phyloP scores from a whole-genome alignment of 805 yeast genomes.

The Henningerozyma blattae region DNA sequence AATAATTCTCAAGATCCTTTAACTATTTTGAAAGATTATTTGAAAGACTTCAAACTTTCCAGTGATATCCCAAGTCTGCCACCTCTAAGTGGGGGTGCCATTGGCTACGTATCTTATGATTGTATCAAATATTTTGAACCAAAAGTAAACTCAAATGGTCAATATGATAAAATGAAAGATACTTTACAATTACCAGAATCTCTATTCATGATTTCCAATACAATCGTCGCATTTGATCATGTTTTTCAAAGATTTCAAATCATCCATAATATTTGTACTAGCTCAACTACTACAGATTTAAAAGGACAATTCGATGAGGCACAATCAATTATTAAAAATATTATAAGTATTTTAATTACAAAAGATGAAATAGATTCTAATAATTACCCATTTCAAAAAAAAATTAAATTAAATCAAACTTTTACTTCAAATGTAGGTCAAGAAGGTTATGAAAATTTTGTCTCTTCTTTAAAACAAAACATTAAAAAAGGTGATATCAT shows the following conservation, averaged over 20 bases:
- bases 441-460: constrained; percentile 84
- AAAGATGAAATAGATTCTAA: constrained; percentile 29
- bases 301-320: constrained; percentile 42
- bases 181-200: constrained; percentile 83
- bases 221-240: constrained; percentile 84
- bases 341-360: constrained; percentile 38
- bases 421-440: constrained; percentile 88
- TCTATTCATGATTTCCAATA: constrained; percentile 80
- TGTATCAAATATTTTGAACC: constrained; percentile 97
- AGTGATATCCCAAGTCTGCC: constrained; percentile 69
- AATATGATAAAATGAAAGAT: constrained; percentile 45
- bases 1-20: constrained; percentile 66
- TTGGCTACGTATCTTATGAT: constrained; percentile 92
- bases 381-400: constrained; percentile 57
- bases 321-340: constrained; percentile 41
- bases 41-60: constrained; percentile 53
- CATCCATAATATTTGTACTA: constrained; percentile 53
- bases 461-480: constrained; percentile 59
- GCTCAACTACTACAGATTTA: constrained; percentile 24
- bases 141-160: constrained; percentile 43
- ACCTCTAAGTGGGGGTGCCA: constrained; percentile 85
- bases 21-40: constrained; percentile 57
- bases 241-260: constrained; percentile 89
- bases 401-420: constrained; percentile 51
- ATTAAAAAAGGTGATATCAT: constrained; percentile 87